These are phyloP conservation scores for Fusarium sp. DNA, from an alignment of 2,329 filamentous ascomycete species.

Conservation along the genomic window DNA sequence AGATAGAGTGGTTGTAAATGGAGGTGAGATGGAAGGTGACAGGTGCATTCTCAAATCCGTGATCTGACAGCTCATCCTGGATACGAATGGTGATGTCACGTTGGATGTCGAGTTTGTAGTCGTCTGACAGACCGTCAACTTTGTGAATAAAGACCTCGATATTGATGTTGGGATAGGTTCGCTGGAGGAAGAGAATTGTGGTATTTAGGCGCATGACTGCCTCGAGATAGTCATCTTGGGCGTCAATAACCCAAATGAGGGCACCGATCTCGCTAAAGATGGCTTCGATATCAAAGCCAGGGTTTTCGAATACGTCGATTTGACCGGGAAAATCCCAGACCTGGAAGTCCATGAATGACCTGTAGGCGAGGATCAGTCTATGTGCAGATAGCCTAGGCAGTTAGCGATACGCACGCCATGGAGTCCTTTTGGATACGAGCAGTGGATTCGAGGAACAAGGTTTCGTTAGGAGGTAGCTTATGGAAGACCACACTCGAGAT, in stretches of 20 bases:
- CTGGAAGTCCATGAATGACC: constrained; percentile 99
- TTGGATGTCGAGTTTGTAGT: constrained; percentile 96
- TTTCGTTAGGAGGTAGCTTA: constrained; percentile 95
- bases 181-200: constrained; percentile 89
- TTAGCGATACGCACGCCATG: constrained; percentile 77
- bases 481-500: constrained; percentile 99
- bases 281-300: constrained; percentile 88
- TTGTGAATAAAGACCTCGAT: constrained; percentile 99
- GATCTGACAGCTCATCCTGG: constrained; percentile 93
- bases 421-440: constrained; percentile 94
- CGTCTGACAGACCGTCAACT: constrained; percentile 95
- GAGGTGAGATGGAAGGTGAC: constrained; percentile 96
- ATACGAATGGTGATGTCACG: constrained; percentile 97
- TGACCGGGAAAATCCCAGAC: constrained; percentile 98
- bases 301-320: constrained; percentile 87
- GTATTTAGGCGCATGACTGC: constrained; percentile 87
- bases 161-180: constrained; percentile 91
- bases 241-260: constrained; percentile 98
- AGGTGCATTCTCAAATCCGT: constrained; percentile 91
- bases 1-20: constrained; percentile 98
- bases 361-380: constrained; percentile 52
- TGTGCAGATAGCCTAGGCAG: neutral
- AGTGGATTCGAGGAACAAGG: constrained; percentile 94
- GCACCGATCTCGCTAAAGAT: constrained; percentile 96
- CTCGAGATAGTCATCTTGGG: constrained; percentile 97